Evolutionary conservation across 2,329 filamentous ascomycete species (phyloP), one percentile per base, ranked within the genome.

Genomic region (Paraphaeosphaeria sporulosa): DNA sequence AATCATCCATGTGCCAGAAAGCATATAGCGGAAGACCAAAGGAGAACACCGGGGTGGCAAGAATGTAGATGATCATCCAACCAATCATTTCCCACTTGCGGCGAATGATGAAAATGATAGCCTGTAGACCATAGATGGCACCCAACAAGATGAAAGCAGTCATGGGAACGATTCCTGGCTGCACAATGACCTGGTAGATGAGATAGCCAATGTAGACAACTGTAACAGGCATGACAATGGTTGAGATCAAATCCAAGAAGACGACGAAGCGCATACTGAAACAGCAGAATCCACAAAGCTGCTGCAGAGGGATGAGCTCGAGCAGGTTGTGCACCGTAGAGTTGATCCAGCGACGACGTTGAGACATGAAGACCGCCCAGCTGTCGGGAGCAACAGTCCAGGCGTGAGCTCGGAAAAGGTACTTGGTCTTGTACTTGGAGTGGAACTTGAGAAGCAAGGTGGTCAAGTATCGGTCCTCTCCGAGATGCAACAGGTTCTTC

Each of bases 1-100:
- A 99, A 81, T 99, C 95, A 79, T 99, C 95, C 95, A 98, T 98
- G 82, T 97, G 87, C 95, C 95, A 99, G 86, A 99, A 99, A 52
- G 94, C 86, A 78, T 98, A 98, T 30, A 99, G 82, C 0, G 95
- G 95, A 47, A 99, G 85, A 60, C 87, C 93, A 64, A 96, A 93
- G 46, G 92, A 90, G 85, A 97, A 99, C 65, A 99, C 87, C 0
- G 94, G 94, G 63, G 96, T 91, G 57, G 95, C 94, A 32, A 95
- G 64, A 61, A 99, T 87, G 79, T 99, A 99, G 64, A 99, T 88
- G 68, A 99, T 84, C 93, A 99, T 97, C 95, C 95, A 99, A 38
- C 94, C 95, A 69, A 99, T 90, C 94, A 98, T 98, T 78, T 99
- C 94, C 95, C 95, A 99, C 82, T 97, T 97, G 72, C 94, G 91